A percentile compares a stretch with the other conserved stretches of the same genome.
These are phyloP conservation scores for Macrocystidia cucumis DNA, from an alignment of 1,284 basidiomycete genomes.

Conservation along the genomic window DNA sequence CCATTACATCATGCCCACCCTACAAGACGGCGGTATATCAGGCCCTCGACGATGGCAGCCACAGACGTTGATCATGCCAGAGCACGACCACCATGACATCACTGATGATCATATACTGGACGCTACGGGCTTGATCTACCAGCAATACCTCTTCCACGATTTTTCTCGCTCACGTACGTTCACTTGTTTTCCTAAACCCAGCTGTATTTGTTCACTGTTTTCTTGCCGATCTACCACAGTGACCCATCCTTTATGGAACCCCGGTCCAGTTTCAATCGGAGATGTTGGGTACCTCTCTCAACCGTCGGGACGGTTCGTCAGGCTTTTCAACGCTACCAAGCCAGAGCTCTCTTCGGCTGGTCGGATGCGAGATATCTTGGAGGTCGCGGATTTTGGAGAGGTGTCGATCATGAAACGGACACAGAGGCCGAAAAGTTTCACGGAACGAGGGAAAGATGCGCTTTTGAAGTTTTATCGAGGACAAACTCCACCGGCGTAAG, in stretches of 20 bases:
- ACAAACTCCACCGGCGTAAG: constrained; percentile 24
- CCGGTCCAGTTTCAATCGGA: constrained; percentile 50
- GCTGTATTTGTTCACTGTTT: too few species aligned
- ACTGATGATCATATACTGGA: too few species aligned
- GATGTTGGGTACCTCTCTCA: constrained; percentile 67
- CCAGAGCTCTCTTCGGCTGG: constrained; percentile 31
- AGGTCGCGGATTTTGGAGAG: constrained; percentile 46
- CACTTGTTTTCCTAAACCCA: too few species aligned
- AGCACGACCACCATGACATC: too few species aligned
- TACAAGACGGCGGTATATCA: too few species aligned
- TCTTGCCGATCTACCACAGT: constrained; percentile 34
- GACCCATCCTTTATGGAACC: constrained; percentile 65
- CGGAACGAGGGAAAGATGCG: constrained; percentile 49
- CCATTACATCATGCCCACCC: too few species aligned
- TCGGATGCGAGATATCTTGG: constrained; percentile 29
- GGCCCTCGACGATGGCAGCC: too few species aligned
- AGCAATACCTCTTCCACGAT: constrained; percentile 50
- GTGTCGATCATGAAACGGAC: constrained; percentile 34
- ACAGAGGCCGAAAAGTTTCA: constrained; percentile 44
- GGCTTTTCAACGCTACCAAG: constrained; percentile 58
- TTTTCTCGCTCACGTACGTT: constrained; percentile 63
- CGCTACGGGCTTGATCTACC: too few species aligned
- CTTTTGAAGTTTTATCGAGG: constrained; percentile 44
- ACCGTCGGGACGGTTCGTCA: constrained; percentile 55
- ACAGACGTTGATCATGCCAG: too few species aligned